Evolutionary conservation across 176 grass and related monocot genomes (phyloP), one percentile per base, ranked within the genome.

Genomic region (Carex scoparia): DNA sequence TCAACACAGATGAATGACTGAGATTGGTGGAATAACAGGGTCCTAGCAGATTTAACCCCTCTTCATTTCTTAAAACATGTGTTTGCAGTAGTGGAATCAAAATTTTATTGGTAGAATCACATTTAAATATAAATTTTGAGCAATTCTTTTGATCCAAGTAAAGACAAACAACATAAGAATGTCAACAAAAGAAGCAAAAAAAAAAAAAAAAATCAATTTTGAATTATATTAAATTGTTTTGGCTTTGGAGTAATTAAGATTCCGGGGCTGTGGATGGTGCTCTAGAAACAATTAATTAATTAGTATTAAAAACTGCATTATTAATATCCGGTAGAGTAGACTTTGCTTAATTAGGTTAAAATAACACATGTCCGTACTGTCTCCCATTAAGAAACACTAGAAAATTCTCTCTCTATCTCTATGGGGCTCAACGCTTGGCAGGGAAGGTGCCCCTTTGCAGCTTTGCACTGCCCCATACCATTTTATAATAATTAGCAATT

Each of bases 371-470:
- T 79, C 73, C 73, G 58, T 86, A 74, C 73, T 86, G 84, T 65
- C 56, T 79, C 84, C 84, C 14, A 61, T 76, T 69, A 86, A 86
- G 49, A 86, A 86, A 69, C 84, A 86, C 84, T 79, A 86, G 84
- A 79, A 31, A 86, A 76, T 65, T 61, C 84, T 86, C 28, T 46
- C 38, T 64, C 40, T 61, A 71, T 86, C 28, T 46, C 38, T 64
- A 59, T 61, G 84, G 69, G 84, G 84, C 56, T 65, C 71, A 75
- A 79, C n/a, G 84, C 81, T 83, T 83, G 63, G 49, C 65, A 82
- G 58, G 33, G 57, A 65, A 65, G 59, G 9, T 65, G 60, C 35
- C 58, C n/a, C 30, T 46, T 82, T 82, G 58, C 79, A 83, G 81
- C 63, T 83, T 83, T 69, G 81, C 81, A 83, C 81, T 83, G 81